Evolutionary conservation across 1,284 basidiomycete genomes (phyloP).

Genomic region (Sparassis latifolia): DNA sequence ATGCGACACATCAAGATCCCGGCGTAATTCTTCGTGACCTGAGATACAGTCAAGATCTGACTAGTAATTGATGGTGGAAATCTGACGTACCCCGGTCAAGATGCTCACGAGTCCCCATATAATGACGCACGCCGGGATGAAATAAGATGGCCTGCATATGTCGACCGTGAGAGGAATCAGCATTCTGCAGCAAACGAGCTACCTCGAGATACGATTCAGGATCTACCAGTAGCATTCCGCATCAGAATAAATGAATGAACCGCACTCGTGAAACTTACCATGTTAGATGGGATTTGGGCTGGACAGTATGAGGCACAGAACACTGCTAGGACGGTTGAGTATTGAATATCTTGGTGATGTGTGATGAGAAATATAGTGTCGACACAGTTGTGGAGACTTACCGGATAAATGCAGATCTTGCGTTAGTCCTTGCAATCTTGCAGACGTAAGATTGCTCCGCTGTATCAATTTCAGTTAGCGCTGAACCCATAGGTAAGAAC

Average conservation of each 20-base stretch:
- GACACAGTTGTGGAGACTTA: slow-evolving; percentile 9
- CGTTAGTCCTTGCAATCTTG: slow-evolving; percentile 55
- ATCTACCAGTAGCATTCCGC: slow-evolving; percentile 27
- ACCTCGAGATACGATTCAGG: slow-evolving; percentile 48
- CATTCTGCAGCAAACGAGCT: neutral
- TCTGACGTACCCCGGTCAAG: slow-evolving; percentile 44
- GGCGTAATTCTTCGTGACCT: slow-evolving; percentile 49
- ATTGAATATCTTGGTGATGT: slow-evolving; percentile 45
- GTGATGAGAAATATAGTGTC: neutral
- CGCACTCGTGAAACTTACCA: slow-evolving; percentile 31
- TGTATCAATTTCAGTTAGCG: slow-evolving; percentile 16
- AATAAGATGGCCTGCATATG: slow-evolving; percentile 46
- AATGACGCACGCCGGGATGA: slow-evolving; percentile 56
- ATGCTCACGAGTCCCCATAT: slow-evolving; percentile 58
- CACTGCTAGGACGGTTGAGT: slow-evolving; percentile 50
- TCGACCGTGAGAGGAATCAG: too few species aligned
- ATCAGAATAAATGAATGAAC: neutral
- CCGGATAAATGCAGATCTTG: slow-evolving; percentile 48
- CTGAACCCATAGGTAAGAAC: neutral
- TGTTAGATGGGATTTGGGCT: slow-evolving; percentile 61
- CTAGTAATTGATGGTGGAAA: neutral
- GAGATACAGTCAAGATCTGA: neutral
- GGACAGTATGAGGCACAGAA: slow-evolving; percentile 57
- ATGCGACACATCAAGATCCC: slow-evolving; percentile 55
- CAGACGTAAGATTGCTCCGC: slow-evolving; percentile 57